phyloP scores from a whole-genome alignment of 1,139 yeast genomes.

The Ashbya aceris region DNA sequence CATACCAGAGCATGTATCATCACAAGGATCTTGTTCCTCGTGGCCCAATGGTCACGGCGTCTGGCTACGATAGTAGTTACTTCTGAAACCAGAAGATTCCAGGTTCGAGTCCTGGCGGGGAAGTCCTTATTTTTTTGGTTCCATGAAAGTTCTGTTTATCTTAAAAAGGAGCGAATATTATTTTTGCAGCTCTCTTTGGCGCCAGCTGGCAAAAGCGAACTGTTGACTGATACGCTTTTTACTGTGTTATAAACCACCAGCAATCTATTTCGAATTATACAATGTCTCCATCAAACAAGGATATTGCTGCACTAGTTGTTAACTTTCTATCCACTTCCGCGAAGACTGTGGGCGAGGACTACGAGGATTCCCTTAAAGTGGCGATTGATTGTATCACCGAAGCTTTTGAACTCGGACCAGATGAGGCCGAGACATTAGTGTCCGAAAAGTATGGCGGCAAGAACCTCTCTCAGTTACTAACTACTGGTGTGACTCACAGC shows the following conservation, averaged over 20 bases:
- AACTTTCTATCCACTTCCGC: slow-evolving; percentile 57
- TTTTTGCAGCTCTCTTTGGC: not conserved
- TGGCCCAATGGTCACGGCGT: slow-evolving; percentile 93
- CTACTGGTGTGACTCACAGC: slow-evolving; percentile 20
- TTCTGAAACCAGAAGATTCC: slow-evolving; percentile 82
- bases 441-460: slow-evolving; percentile 40
- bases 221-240: not conserved
- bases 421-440: slow-evolving; percentile 33
- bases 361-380: slow-evolving; percentile 85
- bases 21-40: slow-evolving; percentile 47
- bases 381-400: slow-evolving; percentile 90
- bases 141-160: not conserved
- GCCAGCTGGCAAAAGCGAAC: not conserved
- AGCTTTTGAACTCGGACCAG: slow-evolving; percentile 64
- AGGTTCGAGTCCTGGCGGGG: slow-evolving; percentile 97
- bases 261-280: not conserved
- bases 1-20: too few relatives aligned
- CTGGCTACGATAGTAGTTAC: slow-evolving; percentile 67
- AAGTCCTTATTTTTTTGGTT: slow-evolving; percentile 41
- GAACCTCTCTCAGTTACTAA: slow-evolving; percentile 40
- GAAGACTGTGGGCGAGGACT: slow-evolving; percentile 67
- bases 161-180: not conserved
- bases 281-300: slow-evolving; percentile 38
- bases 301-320: slow-evolving; percentile 67
- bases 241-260: not conserved